Evolutionary conservation across 2,329 filamentous ascomycete species (phyloP).

Genomic region (Aureobasidium sp.): DNA sequence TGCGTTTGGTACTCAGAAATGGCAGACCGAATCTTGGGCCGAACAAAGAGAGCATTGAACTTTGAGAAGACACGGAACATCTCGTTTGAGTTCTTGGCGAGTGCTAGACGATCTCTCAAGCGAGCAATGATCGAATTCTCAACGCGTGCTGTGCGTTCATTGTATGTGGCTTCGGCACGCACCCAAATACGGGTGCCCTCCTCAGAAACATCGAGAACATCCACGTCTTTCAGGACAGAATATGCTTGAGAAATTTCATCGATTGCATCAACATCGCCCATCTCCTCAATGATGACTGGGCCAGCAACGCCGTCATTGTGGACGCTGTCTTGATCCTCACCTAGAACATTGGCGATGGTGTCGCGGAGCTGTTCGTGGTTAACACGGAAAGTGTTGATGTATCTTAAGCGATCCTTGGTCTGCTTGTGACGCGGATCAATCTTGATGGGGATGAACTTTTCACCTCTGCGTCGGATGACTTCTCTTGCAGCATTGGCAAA

Average conservation of each 20-base stretch:
- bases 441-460: constrained; percentile 98
- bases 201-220: constrained; percentile 83
- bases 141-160: constrained; percentile 91
- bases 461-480: constrained; percentile 83
- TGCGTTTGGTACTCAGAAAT: constrained; percentile 98
- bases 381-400: constrained; percentile 88
- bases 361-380: constrained; percentile 96
- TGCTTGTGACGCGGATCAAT: constrained; percentile 80
- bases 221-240: constrained; percentile 86
- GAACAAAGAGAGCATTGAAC: constrained; percentile 97
- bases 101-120: constrained; percentile 83
- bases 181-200: constrained; percentile 91
- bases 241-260: constrained; percentile 95
- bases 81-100: constrained; percentile 94
- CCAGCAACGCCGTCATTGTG: constrained; percentile 52
- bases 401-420: constrained; percentile 83
- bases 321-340: constrained; percentile 51
- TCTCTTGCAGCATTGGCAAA: constrained; percentile 97
- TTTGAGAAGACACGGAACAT: constrained; percentile 99
- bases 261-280: constrained; percentile 93
- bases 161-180: constrained; percentile 90
- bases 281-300: constrained; percentile 76
- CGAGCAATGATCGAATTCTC: constrained; percentile 98
- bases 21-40: constrained; percentile 96
- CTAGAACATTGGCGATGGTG: constrained; percentile 95